Base-by-base conservation (phyloP, 495 filamentous ascomycete species). In the Aspergillus kassunensis region DNA sequence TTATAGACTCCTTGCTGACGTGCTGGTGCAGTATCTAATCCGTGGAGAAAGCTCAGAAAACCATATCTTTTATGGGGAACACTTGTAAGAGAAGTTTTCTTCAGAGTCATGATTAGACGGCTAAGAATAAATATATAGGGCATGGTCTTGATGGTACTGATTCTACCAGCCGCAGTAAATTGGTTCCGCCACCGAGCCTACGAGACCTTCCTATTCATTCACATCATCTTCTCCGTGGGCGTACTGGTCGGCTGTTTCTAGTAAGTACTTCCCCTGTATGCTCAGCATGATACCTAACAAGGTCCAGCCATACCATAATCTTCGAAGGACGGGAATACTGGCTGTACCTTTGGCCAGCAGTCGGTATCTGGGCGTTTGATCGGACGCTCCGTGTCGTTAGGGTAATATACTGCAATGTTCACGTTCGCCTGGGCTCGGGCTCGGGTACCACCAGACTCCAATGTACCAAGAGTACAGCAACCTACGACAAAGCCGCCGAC, bases 161-260 rank as follows among this genome's bases (percentile, higher is more conserved):
- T 82, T 10, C 46, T 75, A 12, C 55, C 69, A 18, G 63, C 74
- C 29, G 78, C 80, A 1, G 54, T 80, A 6, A 69, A 76, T 30
- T 68, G 66, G 23, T 63, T 83, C 21, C 72, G 81, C 6, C 67
- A 64, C 29, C 62, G 61, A 24, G 63, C 60, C 9, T 84, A 83
- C 53, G 81, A 85, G 51, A 57, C 75, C 15, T 83, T 84, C 48
- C 64, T 83, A 9, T 51, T 76, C 15, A 57, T 70, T 21, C 81
- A 85, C 49, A 77, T 84, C 34, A 11, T 75, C 0, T 67, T 82
- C 34, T 77, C 79, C 1, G 55, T 80, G 9, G 49, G 78, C 8
- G 65, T 73, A 2, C 61, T 83, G 0, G 53, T 77, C n/a, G 77
- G 68, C 10, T 72, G 80, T 48, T 82, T 75, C 58, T 74, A 76